Evolutionary conservation across 78 protist species (phyloP).

Genomic region (Guillardia theta): DNA sequence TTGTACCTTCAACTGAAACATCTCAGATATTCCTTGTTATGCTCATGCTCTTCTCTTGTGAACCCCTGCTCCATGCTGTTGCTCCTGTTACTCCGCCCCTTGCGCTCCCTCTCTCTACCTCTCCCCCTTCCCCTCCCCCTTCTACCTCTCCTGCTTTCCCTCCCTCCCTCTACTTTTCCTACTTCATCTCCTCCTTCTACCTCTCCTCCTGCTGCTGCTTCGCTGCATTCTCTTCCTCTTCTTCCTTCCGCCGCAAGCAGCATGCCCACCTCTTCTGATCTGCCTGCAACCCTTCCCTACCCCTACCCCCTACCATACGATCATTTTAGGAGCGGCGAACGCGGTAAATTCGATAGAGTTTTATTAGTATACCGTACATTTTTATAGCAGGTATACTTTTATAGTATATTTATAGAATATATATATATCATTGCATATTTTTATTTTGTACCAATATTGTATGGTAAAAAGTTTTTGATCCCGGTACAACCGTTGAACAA

Average conservation of each 20-base stretch:
- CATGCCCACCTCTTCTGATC: not conserved
- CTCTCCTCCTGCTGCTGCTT: too few relatives aligned
- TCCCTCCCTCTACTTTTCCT: not conserved
- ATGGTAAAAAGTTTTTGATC: too few relatives aligned
- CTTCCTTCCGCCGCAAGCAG: not conserved
- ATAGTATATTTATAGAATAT: too few relatives aligned
- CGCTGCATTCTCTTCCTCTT: not conserved
- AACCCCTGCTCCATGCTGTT: not conserved
- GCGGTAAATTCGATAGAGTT: too few relatives aligned
- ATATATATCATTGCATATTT: too few relatives aligned
- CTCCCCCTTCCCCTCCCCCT: not conserved
- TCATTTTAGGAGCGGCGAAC: too few relatives aligned
- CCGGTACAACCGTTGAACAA: too few relatives aligned
- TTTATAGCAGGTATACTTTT: too few relatives aligned
- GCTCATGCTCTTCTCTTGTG: not conserved
- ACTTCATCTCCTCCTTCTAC: not conserved
- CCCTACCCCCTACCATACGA: not conserved
- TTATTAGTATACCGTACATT: too few relatives aligned
- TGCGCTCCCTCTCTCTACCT: not conserved
- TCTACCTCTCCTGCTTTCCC: not conserved
- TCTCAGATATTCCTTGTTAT: too few relatives aligned
- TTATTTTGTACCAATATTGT: too few relatives aligned
- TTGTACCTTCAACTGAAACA: too few relatives aligned
- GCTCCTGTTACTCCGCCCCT: not conserved
- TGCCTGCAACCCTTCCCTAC: not conserved